Evolutionary conservation across 352 stramenopile species (phyloP).

Genomic region (Phytopythium delawarense): DNA sequence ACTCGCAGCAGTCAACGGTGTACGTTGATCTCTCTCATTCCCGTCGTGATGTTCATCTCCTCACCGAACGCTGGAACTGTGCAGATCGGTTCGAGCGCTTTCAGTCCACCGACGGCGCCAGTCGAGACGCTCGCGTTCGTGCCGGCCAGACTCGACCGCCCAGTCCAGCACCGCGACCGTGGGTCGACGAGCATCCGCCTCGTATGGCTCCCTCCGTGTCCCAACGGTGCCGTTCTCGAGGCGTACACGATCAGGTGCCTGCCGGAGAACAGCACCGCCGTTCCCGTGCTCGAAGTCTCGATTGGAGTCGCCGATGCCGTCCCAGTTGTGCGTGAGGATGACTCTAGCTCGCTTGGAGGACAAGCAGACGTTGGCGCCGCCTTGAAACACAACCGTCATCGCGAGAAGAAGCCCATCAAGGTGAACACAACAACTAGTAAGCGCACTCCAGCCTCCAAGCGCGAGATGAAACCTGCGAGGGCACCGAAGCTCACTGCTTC

Average conservation of each 20-base stretch:
- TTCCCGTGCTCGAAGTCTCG: slow-evolving; percentile 25
- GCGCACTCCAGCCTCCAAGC: background rate
- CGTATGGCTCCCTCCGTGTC: slow-evolving; percentile 38
- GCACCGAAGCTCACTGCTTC: background rate
- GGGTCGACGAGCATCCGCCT: slow-evolving; percentile 38
- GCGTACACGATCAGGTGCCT: slow-evolving; percentile 53
- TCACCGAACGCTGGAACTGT: background rate
- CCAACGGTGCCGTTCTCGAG: slow-evolving; percentile 53
- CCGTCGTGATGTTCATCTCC: no score
- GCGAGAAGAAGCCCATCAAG: background rate
- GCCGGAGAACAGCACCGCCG: slow-evolving; percentile 45
- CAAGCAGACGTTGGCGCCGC: background rate
- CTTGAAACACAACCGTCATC: background rate
- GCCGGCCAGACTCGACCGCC: slow-evolving; percentile 40
- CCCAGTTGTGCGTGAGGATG: background rate
- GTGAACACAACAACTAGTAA: background rate
- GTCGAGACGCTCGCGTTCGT: slow-evolving; percentile 63
- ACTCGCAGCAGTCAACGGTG: slow-evolving; percentile 49
- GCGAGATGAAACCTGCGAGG: background rate
- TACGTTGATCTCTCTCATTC: slow-evolving; percentile 9
- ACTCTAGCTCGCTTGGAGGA: background rate
- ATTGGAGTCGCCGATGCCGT: slow-evolving; percentile 27
- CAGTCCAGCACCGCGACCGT: slow-evolving; percentile 29
- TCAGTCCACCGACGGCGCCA: slow-evolving; percentile 33
- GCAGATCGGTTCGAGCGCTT: slow-evolving; percentile 49